Percentiles rank a stretch among this genome's conserved stretches.
phyloP scores from a whole-genome alignment of 495 filamentous ascomycete species.

The Aspergillus wentii region DNA sequence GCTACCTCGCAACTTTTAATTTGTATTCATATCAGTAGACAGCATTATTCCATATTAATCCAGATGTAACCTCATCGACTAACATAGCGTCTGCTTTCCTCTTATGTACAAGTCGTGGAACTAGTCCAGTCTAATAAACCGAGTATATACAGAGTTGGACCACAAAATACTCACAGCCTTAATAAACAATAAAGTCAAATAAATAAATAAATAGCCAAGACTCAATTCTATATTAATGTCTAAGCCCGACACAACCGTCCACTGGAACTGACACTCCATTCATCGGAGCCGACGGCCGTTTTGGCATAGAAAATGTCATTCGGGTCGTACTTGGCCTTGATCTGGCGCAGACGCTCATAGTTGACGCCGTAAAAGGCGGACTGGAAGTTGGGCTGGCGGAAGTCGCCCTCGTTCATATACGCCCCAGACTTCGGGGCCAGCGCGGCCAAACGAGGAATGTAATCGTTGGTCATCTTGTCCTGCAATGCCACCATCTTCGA shows the following conservation, averaged over 20 bases:
- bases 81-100: too few species aligned
- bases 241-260: conserved; percentile 32
- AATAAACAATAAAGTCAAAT: neutral
- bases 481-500: conserved; percentile 32
- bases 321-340: conserved; percentile 53
- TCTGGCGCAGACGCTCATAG: conserved; percentile 26
- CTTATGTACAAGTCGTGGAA: too few species aligned
- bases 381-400: conserved; percentile 47
- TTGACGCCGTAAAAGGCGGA: conserved; percentile 46
- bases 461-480: conserved; percentile 31
- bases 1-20: too few species aligned
- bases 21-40: too few species aligned
- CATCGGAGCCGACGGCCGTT: conserved; percentile 58
- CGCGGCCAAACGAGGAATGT: conserved; percentile 36
- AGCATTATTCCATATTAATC: too few species aligned
- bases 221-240: neutral
- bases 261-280: conserved; percentile 34
- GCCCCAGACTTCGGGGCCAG: conserved; percentile 30
- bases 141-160: too few species aligned
- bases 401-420: conserved; percentile 44
- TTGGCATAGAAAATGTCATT: conserved; percentile 52
- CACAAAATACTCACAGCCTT: too few species aligned
- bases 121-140: too few species aligned
- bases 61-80: too few species aligned
- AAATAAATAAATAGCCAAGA: neutral